Evolutionary conservation across 441 rosid genomes (phyloP).

Genomic region (Pelargonium australe): DNA sequence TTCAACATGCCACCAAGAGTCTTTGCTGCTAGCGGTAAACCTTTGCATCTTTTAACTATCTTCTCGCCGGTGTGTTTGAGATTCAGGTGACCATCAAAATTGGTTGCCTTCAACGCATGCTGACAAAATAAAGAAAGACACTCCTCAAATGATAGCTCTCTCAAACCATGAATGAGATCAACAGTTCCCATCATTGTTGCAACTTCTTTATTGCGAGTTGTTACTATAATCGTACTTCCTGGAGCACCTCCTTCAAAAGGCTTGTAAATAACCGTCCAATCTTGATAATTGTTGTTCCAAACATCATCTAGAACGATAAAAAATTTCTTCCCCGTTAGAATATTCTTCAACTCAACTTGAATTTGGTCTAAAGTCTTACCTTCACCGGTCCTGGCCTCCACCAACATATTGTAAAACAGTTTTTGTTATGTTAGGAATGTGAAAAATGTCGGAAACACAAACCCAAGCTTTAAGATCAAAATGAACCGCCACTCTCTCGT

Average conservation of each 20-base stretch:
- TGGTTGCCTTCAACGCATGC: background rate
- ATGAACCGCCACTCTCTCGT: background rate
- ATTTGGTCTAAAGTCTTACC: background rate
- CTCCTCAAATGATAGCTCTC: background rate
- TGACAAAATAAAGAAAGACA: conserved; percentile 11
- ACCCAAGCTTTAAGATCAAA: conserved; percentile 12
- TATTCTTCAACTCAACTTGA: background rate
- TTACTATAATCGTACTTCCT: conserved; percentile 16
- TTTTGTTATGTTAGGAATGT: background rate
- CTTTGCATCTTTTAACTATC: conserved; percentile 11
- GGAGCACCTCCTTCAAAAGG: background rate
- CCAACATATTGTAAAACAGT: background rate
- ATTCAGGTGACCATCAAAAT: background rate
- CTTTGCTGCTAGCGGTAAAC: conserved; percentile 14
- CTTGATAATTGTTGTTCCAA: background rate
- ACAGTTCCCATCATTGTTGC: background rate
- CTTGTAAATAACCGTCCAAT: background rate
- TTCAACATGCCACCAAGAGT: conserved; percentile 5
- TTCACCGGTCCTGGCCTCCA: too few relatives aligned
- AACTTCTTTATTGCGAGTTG: conserved; percentile 1
- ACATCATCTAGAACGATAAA: conserved; percentile 13
- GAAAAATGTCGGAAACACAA: conserved; percentile 11
- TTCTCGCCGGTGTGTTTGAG: conserved; percentile 2
- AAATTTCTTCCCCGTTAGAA: background rate
- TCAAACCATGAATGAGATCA: background rate